phyloP scores from a whole-genome alignment of 352 stramenopile species.

The Globisporangium polare region DNA sequence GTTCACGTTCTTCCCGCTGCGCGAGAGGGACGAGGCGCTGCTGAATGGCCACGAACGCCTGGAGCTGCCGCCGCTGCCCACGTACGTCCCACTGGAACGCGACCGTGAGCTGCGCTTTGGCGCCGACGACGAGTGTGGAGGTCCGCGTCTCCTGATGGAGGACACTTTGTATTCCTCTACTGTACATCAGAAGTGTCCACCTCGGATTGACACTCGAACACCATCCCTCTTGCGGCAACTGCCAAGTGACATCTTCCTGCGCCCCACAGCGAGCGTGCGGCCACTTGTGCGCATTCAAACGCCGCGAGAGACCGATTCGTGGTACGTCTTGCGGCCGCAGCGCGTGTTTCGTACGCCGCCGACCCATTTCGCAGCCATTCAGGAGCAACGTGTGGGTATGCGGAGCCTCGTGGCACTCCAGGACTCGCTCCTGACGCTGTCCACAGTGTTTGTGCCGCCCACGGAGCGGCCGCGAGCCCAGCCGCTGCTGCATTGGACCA shows the following conservation, averaged over 20 bases:
- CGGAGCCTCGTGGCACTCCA: constrained; percentile 28
- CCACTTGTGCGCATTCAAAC: constrained; percentile 35
- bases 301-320: constrained; percentile 44
- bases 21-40: constrained; percentile 61
- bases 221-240: constrained; percentile 43
- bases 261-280: constrained; percentile 43
- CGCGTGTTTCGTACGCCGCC: constrained; percentile 40
- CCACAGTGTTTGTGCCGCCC: constrained; percentile 19
- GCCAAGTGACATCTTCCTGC: constrained; percentile 42
- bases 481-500: constrained; percentile 18
- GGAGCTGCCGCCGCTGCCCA: constrained; percentile 48
- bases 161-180: not conserved
- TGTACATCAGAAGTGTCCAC: not conserved
- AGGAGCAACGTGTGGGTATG: constrained; percentile 38
- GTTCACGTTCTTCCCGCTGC: constrained; percentile 59
- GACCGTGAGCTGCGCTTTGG: constrained; percentile 33
- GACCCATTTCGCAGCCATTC: constrained; percentile 30
- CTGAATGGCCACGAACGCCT: constrained; percentile 58
- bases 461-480: constrained; percentile 22
- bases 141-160: not conserved
- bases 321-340: constrained; percentile 42
- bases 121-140: constrained; percentile 43
- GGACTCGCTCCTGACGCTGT: constrained; percentile 14
- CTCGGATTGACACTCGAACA: constrained; percentile 10
- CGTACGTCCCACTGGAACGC: constrained; percentile 53